Base-by-base conservation (phyloP, 495 filamentous ascomycete species). In the Lepidopterella palustris region DNA sequence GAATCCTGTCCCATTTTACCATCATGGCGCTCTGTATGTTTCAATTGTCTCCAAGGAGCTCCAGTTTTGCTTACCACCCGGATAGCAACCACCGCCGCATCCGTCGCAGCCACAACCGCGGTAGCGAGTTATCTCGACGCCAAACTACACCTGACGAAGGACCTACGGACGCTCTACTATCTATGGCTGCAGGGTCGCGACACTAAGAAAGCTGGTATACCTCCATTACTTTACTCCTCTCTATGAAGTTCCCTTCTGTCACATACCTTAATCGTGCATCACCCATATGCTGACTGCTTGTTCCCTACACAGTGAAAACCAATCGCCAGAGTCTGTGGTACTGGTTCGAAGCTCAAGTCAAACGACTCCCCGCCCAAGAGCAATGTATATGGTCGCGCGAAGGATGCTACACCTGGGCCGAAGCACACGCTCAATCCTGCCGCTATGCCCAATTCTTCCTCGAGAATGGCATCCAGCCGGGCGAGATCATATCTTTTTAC, bases 401-500 rank as follows among this genome's bases (percentile, higher is more conserved):
- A 11, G 78, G 78, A 4, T 76, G 74, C 57, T 89, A 85, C 72
- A 87, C 83, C 2, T 90, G 81, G 73, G 71, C 68, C 11, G 78
- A 89, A 59, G 69, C 81, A 0, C 76, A 82, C 31, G 77, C 77
- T 4, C 74, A 77, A 13, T 76, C 74, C 10, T 79, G 81, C 62
- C 85, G 84, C 59, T 89, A 84, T 59, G 87, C 79, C 0, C 76
- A 83, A 53, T 90, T 79, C 74, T 87, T 86, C 66, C 72, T 82
- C 11, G 68, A 77, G 0, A 71, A 80, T 27, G 84, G 84, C 6
- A 80, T 90, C 20, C 67, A 78, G 64, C 80, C 81, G 0, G 81
- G 82, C n/a, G 82, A 90, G 6, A 72, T 90, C 2, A 84, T 90
- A 0, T 80, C 78, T 4, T 78, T 91, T 57, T 89, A 85, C 71